These are phyloP conservation scores for Vigna radiata DNA, from an alignment of 306 rosid genomes.

Conservation along the genomic window DNA sequence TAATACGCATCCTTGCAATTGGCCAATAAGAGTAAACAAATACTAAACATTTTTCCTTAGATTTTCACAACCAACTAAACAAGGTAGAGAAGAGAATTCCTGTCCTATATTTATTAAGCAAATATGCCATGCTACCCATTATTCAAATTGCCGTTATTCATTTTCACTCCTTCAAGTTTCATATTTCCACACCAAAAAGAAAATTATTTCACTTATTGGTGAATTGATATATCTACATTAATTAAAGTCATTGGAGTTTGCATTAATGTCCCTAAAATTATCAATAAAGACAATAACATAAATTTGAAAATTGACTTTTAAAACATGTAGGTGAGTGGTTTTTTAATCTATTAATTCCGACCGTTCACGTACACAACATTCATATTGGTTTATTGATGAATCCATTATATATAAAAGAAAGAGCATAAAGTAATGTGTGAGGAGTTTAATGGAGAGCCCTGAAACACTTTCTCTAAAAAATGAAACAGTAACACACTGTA, in stretches of 20 bases:
- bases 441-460: too few relatives aligned
- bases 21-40: slow-evolving; percentile 28
- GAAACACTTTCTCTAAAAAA: too few relatives aligned
- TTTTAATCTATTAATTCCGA: too few relatives aligned
- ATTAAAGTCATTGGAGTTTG: slow-evolving; percentile 33
- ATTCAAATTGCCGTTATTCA: neutral
- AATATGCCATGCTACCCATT: slow-evolving; percentile 2
- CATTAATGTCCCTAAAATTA: slow-evolving; percentile 8
- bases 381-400: too few relatives aligned
- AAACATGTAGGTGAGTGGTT: too few relatives aligned
- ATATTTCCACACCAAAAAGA: slow-evolving; percentile 20
- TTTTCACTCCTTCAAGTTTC: slow-evolving; percentile 10
- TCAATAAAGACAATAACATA: neutral
- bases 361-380: too few relatives aligned
- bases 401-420: too few relatives aligned
- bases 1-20: neutral
- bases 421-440: too few relatives aligned
- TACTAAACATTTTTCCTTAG: slow-evolving; percentile 10
- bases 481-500: too few relatives aligned
- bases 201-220: neutral
- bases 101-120: neutral
- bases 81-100: neutral
- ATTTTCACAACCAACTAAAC: slow-evolving; percentile 22
- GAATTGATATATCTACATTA: neutral
- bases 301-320: neutral